A percentile compares a stretch with the other conserved stretches of the same genome.
These are phyloP conservation scores for Chalciporus sphaerocephalus DNA, from an alignment of 768 basidiomycete genomes.

Conservation along the genomic window DNA sequence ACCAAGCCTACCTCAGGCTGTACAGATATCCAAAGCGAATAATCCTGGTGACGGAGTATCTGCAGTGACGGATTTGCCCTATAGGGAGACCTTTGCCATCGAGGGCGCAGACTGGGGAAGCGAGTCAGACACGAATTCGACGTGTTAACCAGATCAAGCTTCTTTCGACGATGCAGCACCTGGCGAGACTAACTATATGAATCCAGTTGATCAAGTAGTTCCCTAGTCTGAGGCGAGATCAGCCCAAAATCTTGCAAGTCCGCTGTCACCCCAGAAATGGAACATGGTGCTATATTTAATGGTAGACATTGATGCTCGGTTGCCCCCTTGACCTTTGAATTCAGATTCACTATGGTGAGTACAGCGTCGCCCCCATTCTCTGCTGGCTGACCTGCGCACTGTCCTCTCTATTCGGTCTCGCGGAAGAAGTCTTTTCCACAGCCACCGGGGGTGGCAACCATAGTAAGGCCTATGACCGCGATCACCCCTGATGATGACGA, in stretches of 20 bases:
- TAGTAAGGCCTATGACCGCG: background rate
- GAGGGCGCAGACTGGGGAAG: too few species aligned
- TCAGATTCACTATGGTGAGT: constrained; percentile 23
- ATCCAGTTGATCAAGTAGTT: too few species aligned
- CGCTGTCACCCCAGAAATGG: constrained; percentile 3
- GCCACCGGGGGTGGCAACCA: constrained; percentile 30
- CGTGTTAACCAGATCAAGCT: too few species aligned
- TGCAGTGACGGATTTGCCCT: too few species aligned
- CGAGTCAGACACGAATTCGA: too few species aligned
- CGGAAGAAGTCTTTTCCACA: constrained; percentile 58
- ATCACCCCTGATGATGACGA: constrained; percentile 8
- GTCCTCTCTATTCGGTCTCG: constrained; percentile 68
- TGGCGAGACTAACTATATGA: too few species aligned
- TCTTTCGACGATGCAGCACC: too few species aligned
- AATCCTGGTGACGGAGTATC: too few species aligned
- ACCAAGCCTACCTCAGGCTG: too few species aligned
- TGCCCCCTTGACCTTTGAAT: constrained; percentile 6
- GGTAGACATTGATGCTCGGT: constrained; percentile 6
- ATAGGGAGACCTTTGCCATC: too few species aligned
- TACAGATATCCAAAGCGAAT: background rate
- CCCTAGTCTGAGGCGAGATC: too few species aligned
- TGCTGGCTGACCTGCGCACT: constrained; percentile 21
- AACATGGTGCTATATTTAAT: background rate
- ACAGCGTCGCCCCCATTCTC: too few species aligned
- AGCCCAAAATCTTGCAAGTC: background rate